Conservation (phyloP, 2,329 filamentous ascomycete species). For the Trichophyton verrucosum region DNA sequence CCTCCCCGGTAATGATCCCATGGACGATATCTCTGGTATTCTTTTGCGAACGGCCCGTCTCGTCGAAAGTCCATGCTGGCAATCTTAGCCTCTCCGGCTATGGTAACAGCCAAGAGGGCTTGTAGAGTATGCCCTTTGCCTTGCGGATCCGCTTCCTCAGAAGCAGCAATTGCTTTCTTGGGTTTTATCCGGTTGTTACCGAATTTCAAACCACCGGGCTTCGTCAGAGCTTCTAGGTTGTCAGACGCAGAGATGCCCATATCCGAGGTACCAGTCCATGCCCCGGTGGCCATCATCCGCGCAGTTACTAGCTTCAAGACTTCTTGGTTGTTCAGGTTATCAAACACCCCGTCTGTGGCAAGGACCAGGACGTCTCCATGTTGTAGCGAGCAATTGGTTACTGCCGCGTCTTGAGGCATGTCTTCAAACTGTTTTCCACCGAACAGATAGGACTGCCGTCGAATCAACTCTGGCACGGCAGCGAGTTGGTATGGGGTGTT, state of each 20-base stretch:
- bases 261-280: conserved; percentile 54
- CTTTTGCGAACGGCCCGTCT: conserved; percentile 88
- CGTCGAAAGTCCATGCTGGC: conserved; percentile 70
- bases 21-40: conserved; percentile 79
- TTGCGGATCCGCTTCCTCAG: conserved; percentile 14
- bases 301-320: conserved; percentile 67
- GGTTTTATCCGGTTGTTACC: conserved; percentile 11
- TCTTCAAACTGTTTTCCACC: conserved; percentile 73
- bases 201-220: conserved; percentile 33
- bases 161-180: conserved; percentile 6
- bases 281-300: conserved; percentile 60
- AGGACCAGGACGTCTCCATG: conserved; percentile 92
- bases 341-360: conserved; percentile 89
- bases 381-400: conserved; percentile 61
- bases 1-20: conserved; percentile 79
- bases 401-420: conserved; percentile 68
- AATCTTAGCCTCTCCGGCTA: conserved; percentile 69
- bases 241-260: conserved; percentile 52
- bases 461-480: conserved; percentile 67
- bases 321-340: conserved; percentile 87
- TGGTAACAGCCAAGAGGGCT: conserved; percentile 62
- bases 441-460: conserved; percentile 68
- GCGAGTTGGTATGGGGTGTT: conserved; percentile 95
- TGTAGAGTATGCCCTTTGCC: conserved; percentile 49
- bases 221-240: conserved; percentile 44